Conservation (phyloP, 345 rosid species). For the Eucalyptus polybractea region DNA sequence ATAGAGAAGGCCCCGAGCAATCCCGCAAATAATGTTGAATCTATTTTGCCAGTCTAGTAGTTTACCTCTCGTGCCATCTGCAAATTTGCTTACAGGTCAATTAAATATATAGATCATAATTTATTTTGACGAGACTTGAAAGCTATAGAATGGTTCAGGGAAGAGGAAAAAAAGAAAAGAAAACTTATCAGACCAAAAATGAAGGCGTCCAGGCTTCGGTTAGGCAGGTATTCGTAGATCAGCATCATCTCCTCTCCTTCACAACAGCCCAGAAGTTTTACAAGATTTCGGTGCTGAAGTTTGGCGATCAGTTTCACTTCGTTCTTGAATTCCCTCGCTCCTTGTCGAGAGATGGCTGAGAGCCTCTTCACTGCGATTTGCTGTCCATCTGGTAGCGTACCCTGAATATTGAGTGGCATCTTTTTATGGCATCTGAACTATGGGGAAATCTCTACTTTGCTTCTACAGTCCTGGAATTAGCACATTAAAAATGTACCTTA, state of each 20-base stretch:
- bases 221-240: slow-evolving; percentile 12
- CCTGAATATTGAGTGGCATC: slow-evolving; percentile 2
- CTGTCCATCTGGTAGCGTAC: slow-evolving; percentile 17
- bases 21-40: slow-evolving; percentile 12
- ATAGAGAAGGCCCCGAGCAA: slow-evolving; percentile 27
- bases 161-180: no score
- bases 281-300: slow-evolving; percentile 42
- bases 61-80: slow-evolving; percentile 8
- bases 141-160: neutral
- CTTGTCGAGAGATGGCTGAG: slow-evolving; percentile 27
- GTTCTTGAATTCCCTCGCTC: slow-evolving; percentile 27
- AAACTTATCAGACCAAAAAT: slow-evolving; percentile 9
- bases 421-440: neutral
- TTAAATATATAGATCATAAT: neutral
- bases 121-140: neutral
- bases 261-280: slow-evolving; percentile 20
- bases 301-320: slow-evolving; percentile 28
- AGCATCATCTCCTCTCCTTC: slow-evolving; percentile 11
- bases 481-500: neutral
- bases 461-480: neutral
- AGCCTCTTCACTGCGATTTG: slow-evolving; percentile 46
- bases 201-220: slow-evolving; percentile 14
- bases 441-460: neutral
- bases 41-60: slow-evolving; percentile 19
- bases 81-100: neutral